phyloP scores from a whole-genome alignment of 83 land plant species.

The Thuja plicata region DNA sequence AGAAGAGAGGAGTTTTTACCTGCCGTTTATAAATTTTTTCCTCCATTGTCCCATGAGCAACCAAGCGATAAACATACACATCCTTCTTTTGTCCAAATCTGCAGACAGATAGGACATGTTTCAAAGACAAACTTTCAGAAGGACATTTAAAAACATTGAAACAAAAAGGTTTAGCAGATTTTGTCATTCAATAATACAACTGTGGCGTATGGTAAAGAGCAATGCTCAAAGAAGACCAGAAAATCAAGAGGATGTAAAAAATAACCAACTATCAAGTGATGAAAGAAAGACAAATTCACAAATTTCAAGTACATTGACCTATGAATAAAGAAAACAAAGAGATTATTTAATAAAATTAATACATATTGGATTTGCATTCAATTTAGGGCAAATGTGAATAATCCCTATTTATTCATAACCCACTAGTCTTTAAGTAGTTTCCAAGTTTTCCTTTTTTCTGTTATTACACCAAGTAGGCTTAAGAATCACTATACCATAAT shows the following conservation, averaged over 20 bases:
- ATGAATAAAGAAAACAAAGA: neutral
- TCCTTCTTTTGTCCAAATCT: slow-evolving; percentile 93
- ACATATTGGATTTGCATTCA: neutral
- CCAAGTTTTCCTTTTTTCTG: too few species aligned
- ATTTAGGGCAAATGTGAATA: neutral
- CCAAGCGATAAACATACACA: slow-evolving; percentile 87
- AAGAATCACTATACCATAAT: too few species aligned
- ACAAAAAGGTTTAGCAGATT: neutral
- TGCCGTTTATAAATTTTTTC: slow-evolving; percentile 97
- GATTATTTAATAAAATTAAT: neutral
- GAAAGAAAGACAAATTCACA: neutral
- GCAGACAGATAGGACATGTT: slow-evolving; percentile 3
- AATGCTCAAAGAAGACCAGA: neutral
- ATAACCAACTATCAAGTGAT: neutral
- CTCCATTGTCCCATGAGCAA: slow-evolving; percentile 98
- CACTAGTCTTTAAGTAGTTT: too few species aligned
- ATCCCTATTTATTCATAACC: too few species aligned
- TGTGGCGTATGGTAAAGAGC: neutral
- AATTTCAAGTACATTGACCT: neutral
- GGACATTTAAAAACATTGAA: neutral
- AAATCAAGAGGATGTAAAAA: neutral
- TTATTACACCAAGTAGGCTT: too few species aligned
- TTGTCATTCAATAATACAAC: neutral
- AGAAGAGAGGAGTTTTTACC: slow-evolving; percentile 34
- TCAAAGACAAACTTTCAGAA: neutral